Base-by-base conservation (phyloP, 2,329 filamentous ascomycete species). In the Ophiostoma sp. region DNA sequence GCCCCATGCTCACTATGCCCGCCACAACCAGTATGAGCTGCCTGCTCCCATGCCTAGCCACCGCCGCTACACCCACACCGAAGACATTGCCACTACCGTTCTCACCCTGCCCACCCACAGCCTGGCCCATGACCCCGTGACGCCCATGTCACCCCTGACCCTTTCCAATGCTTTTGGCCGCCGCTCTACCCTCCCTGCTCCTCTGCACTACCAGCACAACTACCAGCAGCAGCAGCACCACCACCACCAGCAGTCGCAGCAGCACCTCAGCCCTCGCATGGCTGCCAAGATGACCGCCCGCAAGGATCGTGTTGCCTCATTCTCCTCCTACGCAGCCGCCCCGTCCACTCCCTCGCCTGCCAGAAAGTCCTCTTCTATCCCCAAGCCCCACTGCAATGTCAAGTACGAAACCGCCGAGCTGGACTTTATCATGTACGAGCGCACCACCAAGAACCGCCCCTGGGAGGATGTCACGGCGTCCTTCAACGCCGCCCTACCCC, bases 351-450 rank as follows among this genome's bases (percentile, higher is more conserved):
- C 65, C 7, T 38, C 66, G 45, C 18, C 63, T 2, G 27, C 49
- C 58, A 47, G 5, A 64, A 67, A 55, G 11, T 40, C 67, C 18
- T 44, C 67, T 5, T 63, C 60, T 6, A 16, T 71, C 41, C 67
- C 69, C 41, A 67, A 67, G 67, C 71, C 71, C 14, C 72, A 73
- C 68, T 72, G 71, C 70, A 73, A 73, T 66, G 70, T 72, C 70
- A 73, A 73, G 68, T 73, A 73, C 69, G 71, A 72, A 68, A 72
- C 71, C 16, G 72, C 71, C 64, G 71, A 73, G 71, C 70, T 72
- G 5, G 72, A 73, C 70, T 73, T 72, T 55, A 73, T 73, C 71
- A 71, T 73, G 71, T 73, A 73, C 68, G 70, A 72, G 71, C 72
- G 72, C 18, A 71, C 69, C 52, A 73, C 70, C 69, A 70, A 70